These are phyloP conservation scores for Cytospora chrysosperma DNA, from an alignment of 2,329 filamentous ascomycete genomes.

Conservation along the genomic window DNA sequence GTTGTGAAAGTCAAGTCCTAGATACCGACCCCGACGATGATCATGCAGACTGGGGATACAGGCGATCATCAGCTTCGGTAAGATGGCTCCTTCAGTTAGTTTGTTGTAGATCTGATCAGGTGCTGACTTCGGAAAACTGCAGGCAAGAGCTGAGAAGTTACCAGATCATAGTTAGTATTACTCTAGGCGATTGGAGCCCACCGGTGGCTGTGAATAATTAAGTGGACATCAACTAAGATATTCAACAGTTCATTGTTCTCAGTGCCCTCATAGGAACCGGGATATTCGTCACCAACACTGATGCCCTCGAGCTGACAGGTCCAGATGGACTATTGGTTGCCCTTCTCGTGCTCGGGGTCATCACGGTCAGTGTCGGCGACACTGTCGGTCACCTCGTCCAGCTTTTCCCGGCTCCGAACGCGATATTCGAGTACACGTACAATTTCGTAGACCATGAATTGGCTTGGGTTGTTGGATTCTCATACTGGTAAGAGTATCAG, in stretches of 20 bases:
- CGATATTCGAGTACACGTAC: slow-evolving; percentile 26
- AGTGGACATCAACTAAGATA: not conserved
- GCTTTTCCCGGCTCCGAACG: slow-evolving; percentile 26
- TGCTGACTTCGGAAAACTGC: not conserved
- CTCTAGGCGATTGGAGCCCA: not conserved
- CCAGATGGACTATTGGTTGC: slow-evolving; percentile 23
- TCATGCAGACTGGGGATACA: not conserved
- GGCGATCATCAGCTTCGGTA: slow-evolving; percentile 6
- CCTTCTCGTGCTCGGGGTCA: slow-evolving; percentile 22
- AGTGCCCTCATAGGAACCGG: slow-evolving; percentile 24
- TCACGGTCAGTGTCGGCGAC: slow-evolving; percentile 24
- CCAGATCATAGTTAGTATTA: slow-evolving; percentile 22
- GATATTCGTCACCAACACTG: slow-evolving; percentile 23
- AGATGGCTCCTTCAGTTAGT: not conserved
- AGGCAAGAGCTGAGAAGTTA: slow-evolving; percentile 19
- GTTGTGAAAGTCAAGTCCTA: not conserved
- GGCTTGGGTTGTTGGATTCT: slow-evolving; percentile 25
- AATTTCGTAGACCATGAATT: slow-evolving; percentile 27
- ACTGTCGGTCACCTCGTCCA: slow-evolving; percentile 27
- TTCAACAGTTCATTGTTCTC: slow-evolving; percentile 22
- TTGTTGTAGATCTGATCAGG: too few species aligned
- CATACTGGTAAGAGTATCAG: slow-evolving; percentile 23
- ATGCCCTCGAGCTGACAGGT: slow-evolving; percentile 23
- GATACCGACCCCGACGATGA: not conserved
- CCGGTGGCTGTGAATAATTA: not conserved